These are phyloP conservation scores for Sphagnum fallax DNA, from an alignment of 228 moss, liverwort and hornwort genomes.

Conservation along the genomic window DNA sequence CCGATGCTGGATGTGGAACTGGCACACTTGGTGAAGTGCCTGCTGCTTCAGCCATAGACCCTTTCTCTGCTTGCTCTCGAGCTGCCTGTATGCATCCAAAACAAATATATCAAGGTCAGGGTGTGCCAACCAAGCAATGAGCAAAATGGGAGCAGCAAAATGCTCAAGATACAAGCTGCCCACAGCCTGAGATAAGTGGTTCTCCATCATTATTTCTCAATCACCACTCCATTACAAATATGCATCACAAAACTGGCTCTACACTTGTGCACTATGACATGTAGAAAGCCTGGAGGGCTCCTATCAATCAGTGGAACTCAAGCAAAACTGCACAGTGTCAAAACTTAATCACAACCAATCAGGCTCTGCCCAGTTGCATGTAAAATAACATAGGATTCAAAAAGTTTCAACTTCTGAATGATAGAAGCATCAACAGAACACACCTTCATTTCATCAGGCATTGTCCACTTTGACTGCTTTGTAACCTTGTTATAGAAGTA, in stretches of 20 bases:
- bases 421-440: neutral
- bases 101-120: neutral
- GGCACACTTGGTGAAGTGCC: conserved; percentile 36
- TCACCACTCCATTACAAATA: too few species aligned
- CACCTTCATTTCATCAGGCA: conserved; percentile 99
- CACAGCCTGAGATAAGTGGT: too few species aligned
- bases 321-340: neutral
- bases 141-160: neutral
- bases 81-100: conserved; percentile 48
- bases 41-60: conserved; percentile 24
- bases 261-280: too few species aligned
- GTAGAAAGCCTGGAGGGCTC: neutral
- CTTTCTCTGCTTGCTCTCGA: conserved; percentile 84
- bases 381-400: too few species aligned
- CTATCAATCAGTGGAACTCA: neutral
- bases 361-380: too few species aligned
- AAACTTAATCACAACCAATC: too few species aligned
- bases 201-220: too few species aligned
- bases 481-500: conserved; percentile 93
- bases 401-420: too few species aligned
- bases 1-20: conserved; percentile 18
- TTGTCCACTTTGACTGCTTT: conserved; percentile 96
- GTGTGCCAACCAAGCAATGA: neutral
- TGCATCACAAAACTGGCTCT: too few species aligned
- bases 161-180: neutral